Evolutionary conservation across 2,329 filamentous ascomycete species (phyloP), one percentile per base, ranked within the genome.

Genomic region (Pyrenophora graminea): DNA sequence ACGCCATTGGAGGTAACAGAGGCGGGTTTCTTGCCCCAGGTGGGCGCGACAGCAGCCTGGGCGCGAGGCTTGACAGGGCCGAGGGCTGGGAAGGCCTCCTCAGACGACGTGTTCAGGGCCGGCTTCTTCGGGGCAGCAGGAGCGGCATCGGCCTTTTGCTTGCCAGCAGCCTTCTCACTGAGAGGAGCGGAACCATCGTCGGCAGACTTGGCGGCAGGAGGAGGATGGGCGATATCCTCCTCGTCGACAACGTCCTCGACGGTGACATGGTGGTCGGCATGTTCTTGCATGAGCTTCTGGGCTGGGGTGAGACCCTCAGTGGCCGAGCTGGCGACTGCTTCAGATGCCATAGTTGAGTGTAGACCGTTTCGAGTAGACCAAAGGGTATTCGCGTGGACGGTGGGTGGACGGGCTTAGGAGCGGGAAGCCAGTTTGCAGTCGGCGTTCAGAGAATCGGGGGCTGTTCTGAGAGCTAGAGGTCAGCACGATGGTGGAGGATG

Each of bases 41-140:
- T 85, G 39, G 87, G 85, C 39, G 87, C 81, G 52, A 85, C 81
- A 61, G 84, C 82, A 50, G 85, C 80, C 56, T 82, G 74, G 15
- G 76, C 75, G 58, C 77, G 76, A 30, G 85, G 79, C 75, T 91
- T 92, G 45, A 85, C 79, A 56, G 84, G 82, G 46, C 92, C 93
- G 39, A 99, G 84, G 63, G 92, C 87, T n/a, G 94, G 94, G 81
- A 99, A 99, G 53, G 90, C 80, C 75, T 97, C 92, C 69, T 95
- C 89, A 15, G 90, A 96, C 67, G 90, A 83, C 17, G 90, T 92
- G 74, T 97, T 90, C 55, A 97, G 78, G 45, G 80, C 56, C 30
- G 61, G 53, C 55, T 60, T 68, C 43, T 59, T 57, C 25, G 74
- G 56, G 6, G 68, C 53, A 37, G 71, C 60, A 38, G 68, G 70